Evolutionary conservation across 1,139 yeast species (phyloP), one percentile per base, ranked within the genome.

Genomic region (Saccharomycopsis hybrid): DNA sequence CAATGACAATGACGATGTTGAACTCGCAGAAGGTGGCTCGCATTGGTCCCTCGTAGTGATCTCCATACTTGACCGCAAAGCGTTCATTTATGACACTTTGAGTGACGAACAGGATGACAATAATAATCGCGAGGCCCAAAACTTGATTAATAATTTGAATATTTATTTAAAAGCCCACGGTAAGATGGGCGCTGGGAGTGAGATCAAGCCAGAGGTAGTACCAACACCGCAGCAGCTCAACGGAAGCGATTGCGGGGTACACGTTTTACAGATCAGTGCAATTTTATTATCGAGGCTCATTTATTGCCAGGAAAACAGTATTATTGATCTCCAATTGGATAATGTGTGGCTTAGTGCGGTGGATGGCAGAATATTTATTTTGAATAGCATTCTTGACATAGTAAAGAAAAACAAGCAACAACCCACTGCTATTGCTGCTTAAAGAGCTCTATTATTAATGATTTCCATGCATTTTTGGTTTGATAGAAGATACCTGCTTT

Each of bases 231-330:
- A 84, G 59, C 95, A 86, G 63, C 69, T 70, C 41, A 85, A 85
- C 60, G 85, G 87, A 0, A 78, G 74, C 47, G 95, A 86, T 60
- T 85, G 95, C 65, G 95, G 95, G 0, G 82, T 84, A 0, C 74
- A 80, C 54, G 79, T 85, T 5, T 74, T 84, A 54, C 76, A 74
- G 47, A 63, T 74, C 25, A 70, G 78, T 0, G 69, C 73, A 0
- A 57, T 68, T 25, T 57, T 76, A 33, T 53, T 76, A 24, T 60
- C 69, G 5, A 62, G 77, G 41, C 53, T 76, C 28, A 51, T 73
- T n/a, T 54, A 58, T 41, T 59, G 60, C 41, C 52, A 55, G 28
- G 57, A 60, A 13, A 56, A 59, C 25, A 57, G 60, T n/a, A 54
- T 46, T 11, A 58, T 69, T 31, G 60, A 65, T 51, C 57, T 72